Evolutionary conservation across 805 yeast genomes (phyloP), one percentile per base, ranked within the genome.

Genomic region (Candida orba): DNA sequence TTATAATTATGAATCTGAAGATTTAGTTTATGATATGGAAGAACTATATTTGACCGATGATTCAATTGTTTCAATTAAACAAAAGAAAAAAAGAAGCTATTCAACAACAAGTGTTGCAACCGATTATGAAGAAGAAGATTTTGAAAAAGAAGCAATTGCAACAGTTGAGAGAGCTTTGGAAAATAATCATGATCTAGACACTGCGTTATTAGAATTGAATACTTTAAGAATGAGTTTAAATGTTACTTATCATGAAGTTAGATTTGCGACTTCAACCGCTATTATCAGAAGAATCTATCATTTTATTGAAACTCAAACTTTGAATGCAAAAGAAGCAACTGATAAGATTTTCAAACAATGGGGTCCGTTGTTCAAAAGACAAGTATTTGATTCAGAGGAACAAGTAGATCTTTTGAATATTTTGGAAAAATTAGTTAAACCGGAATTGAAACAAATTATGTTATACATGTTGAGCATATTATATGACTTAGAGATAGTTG

Each of bases 141-240:
- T 91, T 64, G 75, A 76, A 52, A 75, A 73, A 45, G 99, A 93
- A 69, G 99, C 96, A n/a, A 71, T 84, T 46, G 96, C 95, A 10
- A 88, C 97, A 0, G 85, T 93, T 29, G 87, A 82, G 53, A 76
- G 99, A 59, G 95, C 99, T 1, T 75, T 93, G 64, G 91, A 85
- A 53, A 83, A 90, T 57, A 85, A 88, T 62, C 99, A 93, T 64
- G 95, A 86, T 56, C 72, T 88, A 47, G 97, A 91, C 60, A 90
- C 96, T 13, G 97, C 99, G 0, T 67, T 88, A 50, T 68, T 93
- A 47, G 99, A 93, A 66, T 75, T 93, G 56, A 91, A 91, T 61
- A 93, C 99, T 0, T 72, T 93, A 58, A 76, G 98, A 66, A 91
- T 93, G 99, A 87, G 96, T 56, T 84, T 90, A 93, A 88, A 93